Conservation (phyloP, 2,329 filamentous ascomycete species). For the Colletotrichum chlorophyti region DNA sequence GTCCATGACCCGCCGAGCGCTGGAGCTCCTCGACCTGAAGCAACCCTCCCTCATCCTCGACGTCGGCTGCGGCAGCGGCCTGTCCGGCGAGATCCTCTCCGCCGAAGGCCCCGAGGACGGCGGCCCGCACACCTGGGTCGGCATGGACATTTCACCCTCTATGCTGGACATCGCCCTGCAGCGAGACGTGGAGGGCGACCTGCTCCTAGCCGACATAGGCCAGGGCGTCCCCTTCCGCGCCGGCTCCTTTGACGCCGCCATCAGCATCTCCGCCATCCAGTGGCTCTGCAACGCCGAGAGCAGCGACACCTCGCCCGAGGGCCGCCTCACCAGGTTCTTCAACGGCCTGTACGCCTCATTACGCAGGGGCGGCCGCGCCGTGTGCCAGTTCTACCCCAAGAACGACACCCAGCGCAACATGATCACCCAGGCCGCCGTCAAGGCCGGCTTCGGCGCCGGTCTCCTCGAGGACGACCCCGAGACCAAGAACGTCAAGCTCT, state of each 20-base stretch:
- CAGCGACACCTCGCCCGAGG: slow-evolving; percentile 81
- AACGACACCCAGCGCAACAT: slow-evolving; percentile 91
- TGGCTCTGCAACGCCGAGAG: slow-evolving; percentile 98
- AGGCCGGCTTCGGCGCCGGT: slow-evolving; percentile 93
- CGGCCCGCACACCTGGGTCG: slow-evolving; percentile 93
- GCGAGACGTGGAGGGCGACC: slow-evolving; percentile 88
- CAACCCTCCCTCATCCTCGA: slow-evolving; percentile 90
- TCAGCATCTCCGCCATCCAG: slow-evolving; percentile 95
- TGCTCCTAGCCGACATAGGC: slow-evolving; percentile 94
- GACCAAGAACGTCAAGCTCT: slow-evolving; percentile 97
- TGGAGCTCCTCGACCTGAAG: slow-evolving; percentile 85
- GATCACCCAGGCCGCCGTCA: slow-evolving; percentile 90
- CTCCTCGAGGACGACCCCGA: slow-evolving; percentile 94
- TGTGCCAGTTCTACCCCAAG: slow-evolving; percentile 98
- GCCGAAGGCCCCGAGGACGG: slow-evolving; percentile 72
- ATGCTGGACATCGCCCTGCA: slow-evolving; percentile 97
- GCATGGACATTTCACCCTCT: slow-evolving; percentile 92
- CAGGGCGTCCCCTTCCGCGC: slow-evolving; percentile 94
- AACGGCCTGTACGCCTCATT: slow-evolving; percentile 88
- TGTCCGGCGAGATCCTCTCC: slow-evolving; percentile 93
- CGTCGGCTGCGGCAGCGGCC: slow-evolving; percentile 92
- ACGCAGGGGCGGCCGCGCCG: slow-evolving; percentile 83
- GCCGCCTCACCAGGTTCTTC: slow-evolving; percentile 85
- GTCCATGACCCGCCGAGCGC: slow-evolving; percentile 90
- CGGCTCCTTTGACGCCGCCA: slow-evolving; percentile 91